Evolutionary conservation across 1,284 basidiomycete genomes (phyloP).

Genomic region (Paramarasmius palmivorus): DNA sequence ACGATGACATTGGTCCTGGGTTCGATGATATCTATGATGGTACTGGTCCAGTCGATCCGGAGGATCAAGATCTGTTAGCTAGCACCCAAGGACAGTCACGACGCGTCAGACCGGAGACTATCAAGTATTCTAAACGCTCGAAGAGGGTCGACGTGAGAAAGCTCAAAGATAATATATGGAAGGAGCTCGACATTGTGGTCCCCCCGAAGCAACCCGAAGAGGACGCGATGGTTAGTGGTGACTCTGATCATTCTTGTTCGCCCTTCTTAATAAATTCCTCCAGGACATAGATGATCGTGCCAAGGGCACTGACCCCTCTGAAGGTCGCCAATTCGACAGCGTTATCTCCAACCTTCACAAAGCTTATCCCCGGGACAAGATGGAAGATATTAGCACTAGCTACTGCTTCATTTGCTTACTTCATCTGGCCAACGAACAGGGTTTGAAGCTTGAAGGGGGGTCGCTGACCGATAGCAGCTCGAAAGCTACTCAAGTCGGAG

Average conservation of each 20-base stretch:
- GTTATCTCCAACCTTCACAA: constrained; percentile 83
- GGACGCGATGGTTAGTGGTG: constrained; percentile 59
- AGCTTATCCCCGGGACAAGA: constrained; percentile 89
- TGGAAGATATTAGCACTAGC: constrained; percentile 97
- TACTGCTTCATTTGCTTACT: constrained; percentile 99
- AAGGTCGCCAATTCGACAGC: constrained; percentile 78
- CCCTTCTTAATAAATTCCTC: too few species aligned
- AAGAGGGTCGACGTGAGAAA: constrained; percentile 97
- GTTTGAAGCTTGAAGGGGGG: constrained; percentile 62
- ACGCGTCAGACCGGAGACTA: constrained; percentile 83
- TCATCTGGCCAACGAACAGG: constrained; percentile 95
- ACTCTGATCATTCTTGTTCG: constrained; percentile 4
- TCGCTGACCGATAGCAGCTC: constrained; percentile 18
- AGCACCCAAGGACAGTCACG: constrained; percentile 80
- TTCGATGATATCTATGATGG: constrained; percentile 75
- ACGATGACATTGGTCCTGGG: constrained; percentile 71
- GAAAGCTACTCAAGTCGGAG: constrained; percentile 50
- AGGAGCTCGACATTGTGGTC: constrained; percentile 78
- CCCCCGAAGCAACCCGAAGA: constrained; percentile 38
- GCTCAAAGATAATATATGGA: constrained; percentile 99
- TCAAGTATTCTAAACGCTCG: constrained; percentile 95
- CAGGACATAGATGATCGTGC: constrained; percentile 56
- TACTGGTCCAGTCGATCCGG: constrained; percentile 51
- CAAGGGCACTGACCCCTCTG: constrained; percentile 55
- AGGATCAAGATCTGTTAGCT: constrained; percentile 85